Base-by-base conservation (phyloP, 805 yeast genomes). In the Suhomyces sp. region DNA sequence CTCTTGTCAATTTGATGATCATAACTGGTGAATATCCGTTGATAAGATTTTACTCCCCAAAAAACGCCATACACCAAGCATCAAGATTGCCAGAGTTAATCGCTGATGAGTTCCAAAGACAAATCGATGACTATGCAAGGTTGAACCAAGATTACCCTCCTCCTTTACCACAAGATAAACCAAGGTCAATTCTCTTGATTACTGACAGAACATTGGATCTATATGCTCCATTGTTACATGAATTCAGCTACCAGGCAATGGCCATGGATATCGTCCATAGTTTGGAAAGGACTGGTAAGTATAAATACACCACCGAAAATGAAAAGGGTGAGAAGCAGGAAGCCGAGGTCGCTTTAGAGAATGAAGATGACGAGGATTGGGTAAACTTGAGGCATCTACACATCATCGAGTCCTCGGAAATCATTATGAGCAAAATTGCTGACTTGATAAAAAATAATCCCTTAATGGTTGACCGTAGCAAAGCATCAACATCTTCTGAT, bases 221-320 rank as follows among this genome's bases (percentile, higher is more conserved):
- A 47, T 82, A 82, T 61, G 88, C 94, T 6, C 97, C 97, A 0
- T 66, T 94, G 46, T 70, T 92, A 51, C 98, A 94, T 68, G 97
- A 90, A 66, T 90, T 92, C 69, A 82, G 87, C 23, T 94, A 92
- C 69, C 96, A 93, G 70, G 92, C 97, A 4, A 85, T 92, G 88
- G 87, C 92, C 17, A 86, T 87, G 72, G 99, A 93, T 67, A 70
- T 87, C 26, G 78, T 79, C 1, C 72, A 71, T 29, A 63, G 70
- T 44, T 68, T 76, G 57, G 80, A 60, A 72, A 70, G 67, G 68
- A 73, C 50, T 73, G 73, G 75, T 27, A 48, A 49, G 12, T 86
- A 82, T 65, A 72, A 64, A 31, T 88, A 85, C 62, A 65, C 72
- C 45, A 78, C 82, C 6, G 87, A 81, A 61, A 83, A 74, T 63